A percentile compares a stretch with the other conserved stretches of the same genome.
phyloP scores from a whole-genome alignment of 2,329 filamentous ascomycete species.

The Exutisphaerella laricina region DNA sequence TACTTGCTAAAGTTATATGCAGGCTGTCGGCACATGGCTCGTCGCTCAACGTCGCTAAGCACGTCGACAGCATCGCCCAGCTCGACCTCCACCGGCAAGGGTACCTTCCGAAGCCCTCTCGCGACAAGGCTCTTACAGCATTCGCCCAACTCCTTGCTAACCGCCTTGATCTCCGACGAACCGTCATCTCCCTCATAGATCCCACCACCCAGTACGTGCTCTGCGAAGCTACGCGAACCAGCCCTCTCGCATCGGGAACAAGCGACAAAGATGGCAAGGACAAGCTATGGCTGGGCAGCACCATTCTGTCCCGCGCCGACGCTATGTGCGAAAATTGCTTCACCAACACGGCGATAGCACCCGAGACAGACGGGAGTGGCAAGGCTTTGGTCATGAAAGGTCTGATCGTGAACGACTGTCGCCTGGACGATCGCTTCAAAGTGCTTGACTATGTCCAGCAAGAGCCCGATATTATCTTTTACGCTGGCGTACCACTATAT shows the following conservation, averaged over 20 bases:
- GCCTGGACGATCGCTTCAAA: slow-evolving; percentile 32
- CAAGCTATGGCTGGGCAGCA: slow-evolving; percentile 31
- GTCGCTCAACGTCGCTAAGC: slow-evolving; percentile 22
- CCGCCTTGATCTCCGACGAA: slow-evolving; percentile 33
- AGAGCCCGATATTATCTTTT: slow-evolving; percentile 39
- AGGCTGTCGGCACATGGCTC: slow-evolving; percentile 26
- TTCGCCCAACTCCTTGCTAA: slow-evolving; percentile 41
- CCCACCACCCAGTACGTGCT: slow-evolving; percentile 46
- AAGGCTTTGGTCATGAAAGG: slow-evolving; percentile 14
- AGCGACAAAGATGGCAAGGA: slow-evolving; percentile 26
- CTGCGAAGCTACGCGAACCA: slow-evolving; percentile 43
- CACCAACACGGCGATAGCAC: slow-evolving; percentile 12
- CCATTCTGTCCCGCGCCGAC: slow-evolving; percentile 32
- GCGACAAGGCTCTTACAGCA: slow-evolving; percentile 38
- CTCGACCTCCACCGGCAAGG: slow-evolving; percentile 21
- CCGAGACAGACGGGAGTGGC: slow-evolving; percentile 14
- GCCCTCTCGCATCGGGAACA: slow-evolving; percentile 21
- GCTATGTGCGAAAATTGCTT: slow-evolving; percentile 33
- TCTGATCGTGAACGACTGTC: slow-evolving; percentile 27
- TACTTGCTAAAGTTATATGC: slow-evolving; percentile 2
- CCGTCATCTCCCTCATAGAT: slow-evolving; percentile 44
- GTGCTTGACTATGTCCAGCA: slow-evolving; percentile 25
- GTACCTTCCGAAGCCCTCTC: slow-evolving; percentile 17
- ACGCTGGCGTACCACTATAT: slow-evolving; percentile 57
- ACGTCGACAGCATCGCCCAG: slow-evolving; percentile 24